Evolutionary conservation across 768 basidiomycete species (phyloP).

Genomic region (Polyporus arcularius): DNA sequence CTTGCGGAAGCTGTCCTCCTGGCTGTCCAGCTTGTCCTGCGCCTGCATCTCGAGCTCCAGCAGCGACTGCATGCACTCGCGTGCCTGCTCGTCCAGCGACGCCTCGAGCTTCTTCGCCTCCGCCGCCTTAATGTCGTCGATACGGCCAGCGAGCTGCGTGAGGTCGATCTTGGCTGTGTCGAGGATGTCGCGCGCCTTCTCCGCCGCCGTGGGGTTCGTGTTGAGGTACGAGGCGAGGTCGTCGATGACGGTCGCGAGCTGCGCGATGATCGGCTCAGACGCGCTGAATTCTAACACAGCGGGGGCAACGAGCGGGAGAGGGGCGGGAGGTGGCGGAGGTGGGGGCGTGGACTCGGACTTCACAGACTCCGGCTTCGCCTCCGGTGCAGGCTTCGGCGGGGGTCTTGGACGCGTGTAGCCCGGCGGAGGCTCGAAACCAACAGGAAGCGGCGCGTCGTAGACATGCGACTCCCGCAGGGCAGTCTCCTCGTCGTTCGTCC

Average conservation of each 20-base stretch:
- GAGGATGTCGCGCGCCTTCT: conserved; percentile 73
- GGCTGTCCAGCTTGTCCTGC: conserved; percentile 80
- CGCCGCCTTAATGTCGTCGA: conserved; percentile 78
- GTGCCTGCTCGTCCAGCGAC: conserved; percentile 77
- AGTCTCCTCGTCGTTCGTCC: conserved; percentile 19
- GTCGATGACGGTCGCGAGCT: conserved; percentile 93
- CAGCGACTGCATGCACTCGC: conserved; percentile 80
- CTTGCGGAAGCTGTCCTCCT: conserved; percentile 84
- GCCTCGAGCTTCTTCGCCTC: conserved; percentile 69
- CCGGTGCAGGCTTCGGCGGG: conserved; percentile 14
- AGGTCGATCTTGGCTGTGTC: conserved; percentile 82
- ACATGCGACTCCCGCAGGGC: conserved; percentile 35
- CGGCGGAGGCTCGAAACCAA: conserved; percentile 93
- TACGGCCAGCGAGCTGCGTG: conserved; percentile 69
- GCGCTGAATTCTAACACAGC: conserved; percentile 67
- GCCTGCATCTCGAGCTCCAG: conserved; percentile 84
- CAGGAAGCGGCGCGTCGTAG: conserved; percentile 76
- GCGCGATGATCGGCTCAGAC: conserved; percentile 90
- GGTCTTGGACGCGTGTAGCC: conserved; percentile 71
- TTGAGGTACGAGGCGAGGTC: conserved; percentile 83
- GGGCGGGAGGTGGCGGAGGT: conserved; percentile 35
- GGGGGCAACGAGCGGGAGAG: conserved; percentile 81
- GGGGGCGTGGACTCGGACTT: conserved; percentile 29
- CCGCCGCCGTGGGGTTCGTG: conserved; percentile 64
- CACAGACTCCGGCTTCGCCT: conserved; percentile 1